These are phyloP conservation scores for Lignosus rhinocerotis DNA, from an alignment of 1,284 basidiomycete species.

Conservation along the genomic window DNA sequence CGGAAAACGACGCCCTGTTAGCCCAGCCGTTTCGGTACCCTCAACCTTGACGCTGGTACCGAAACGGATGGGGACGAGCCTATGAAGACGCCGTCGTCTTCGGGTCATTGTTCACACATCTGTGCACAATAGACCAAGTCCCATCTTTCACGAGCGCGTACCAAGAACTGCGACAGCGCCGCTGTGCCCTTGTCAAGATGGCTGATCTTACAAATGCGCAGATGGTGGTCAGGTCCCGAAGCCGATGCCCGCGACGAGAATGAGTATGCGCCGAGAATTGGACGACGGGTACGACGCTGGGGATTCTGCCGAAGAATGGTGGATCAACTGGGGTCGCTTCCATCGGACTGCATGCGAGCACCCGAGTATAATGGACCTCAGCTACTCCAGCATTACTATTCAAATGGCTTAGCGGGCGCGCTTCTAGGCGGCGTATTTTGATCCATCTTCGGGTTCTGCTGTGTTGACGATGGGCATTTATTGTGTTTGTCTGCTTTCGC, in stretches of 20 bases:
- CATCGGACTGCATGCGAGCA: slow-evolving; percentile 15
- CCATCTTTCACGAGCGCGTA: slow-evolving; percentile 43
- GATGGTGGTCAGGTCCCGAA: slow-evolving; percentile 38
- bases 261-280: slow-evolving; percentile 31
- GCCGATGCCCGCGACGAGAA: slow-evolving; percentile 39
- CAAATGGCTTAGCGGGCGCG: neutral
- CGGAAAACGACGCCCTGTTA: too few relatives aligned
- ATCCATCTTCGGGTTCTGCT: neutral
- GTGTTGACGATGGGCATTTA: neutral
- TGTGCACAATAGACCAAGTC: slow-evolving; percentile 41
- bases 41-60: too few relatives aligned
- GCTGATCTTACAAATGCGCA: slow-evolving; percentile 38
- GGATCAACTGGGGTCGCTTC: slow-evolving; percentile 37
- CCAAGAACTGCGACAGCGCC: slow-evolving; percentile 42
- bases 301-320: slow-evolving; percentile 39
- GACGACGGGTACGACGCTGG: slow-evolving; percentile 34
- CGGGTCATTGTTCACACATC: slow-evolving; percentile 44
- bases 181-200: slow-evolving; percentile 37
- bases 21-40: too few relatives aligned
- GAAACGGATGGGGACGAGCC: too few relatives aligned
- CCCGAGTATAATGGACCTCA: slow-evolving; percentile 1
- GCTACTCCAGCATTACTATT: slow-evolving; percentile 4
- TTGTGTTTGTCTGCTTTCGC: too few relatives aligned
- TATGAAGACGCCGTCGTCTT: slow-evolving; percentile 51
- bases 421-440: neutral